Base-by-base conservation (phyloP, 495 filamentous ascomycete genomes). In the Echria macrotheca region DNA sequence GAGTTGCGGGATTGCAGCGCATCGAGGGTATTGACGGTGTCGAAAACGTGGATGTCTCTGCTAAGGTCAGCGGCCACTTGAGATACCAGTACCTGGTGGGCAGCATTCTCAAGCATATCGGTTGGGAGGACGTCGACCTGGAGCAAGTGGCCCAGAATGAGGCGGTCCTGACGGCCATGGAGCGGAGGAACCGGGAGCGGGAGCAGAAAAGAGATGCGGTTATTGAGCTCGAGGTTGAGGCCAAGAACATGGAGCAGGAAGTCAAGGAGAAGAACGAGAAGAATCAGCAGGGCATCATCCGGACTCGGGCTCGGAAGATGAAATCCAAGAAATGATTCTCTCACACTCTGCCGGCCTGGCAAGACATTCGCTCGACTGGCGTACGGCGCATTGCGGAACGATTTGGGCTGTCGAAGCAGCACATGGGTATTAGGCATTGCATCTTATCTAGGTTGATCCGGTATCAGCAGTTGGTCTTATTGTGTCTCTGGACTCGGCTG, bases 31-130 rank as follows among this genome's bases (percentile, higher is more conserved):
- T 80, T 21, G 67, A 69, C 28, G 72, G 77, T 17, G 66, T 84
- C 49, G 75, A 81, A 58, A 82, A 81, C 52, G 65, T 78, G 46
- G 71, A 82, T 53, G 71, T 79, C 39, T 76, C 73, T 55, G 69
- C 72, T 44, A 62, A 76, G 47, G 67, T 80, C 29, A 75, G 61
- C 33, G 71, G 75, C 40, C 79, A 84, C 56, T 55, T 76, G 40
- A 60, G 71, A 51, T 82, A 82, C 61, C 72, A 72, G 41, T 71
- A 71, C 58, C 67, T 80, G 21, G 63, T 75, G 23, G 78, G 79
- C 21, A 69, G 59, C 35, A 74, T 82, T 49, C 57, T 84, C 44
- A 68, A 69, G 49, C 70, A 70, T 53, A 66, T 81, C 44, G 71
- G 72, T 28, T 81, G 78, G 66, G 78, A 77, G 44, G 77, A 84